phyloP scores from a whole-genome alignment of 805 yeast genomes.

The Starmerella asiatica region DNA sequence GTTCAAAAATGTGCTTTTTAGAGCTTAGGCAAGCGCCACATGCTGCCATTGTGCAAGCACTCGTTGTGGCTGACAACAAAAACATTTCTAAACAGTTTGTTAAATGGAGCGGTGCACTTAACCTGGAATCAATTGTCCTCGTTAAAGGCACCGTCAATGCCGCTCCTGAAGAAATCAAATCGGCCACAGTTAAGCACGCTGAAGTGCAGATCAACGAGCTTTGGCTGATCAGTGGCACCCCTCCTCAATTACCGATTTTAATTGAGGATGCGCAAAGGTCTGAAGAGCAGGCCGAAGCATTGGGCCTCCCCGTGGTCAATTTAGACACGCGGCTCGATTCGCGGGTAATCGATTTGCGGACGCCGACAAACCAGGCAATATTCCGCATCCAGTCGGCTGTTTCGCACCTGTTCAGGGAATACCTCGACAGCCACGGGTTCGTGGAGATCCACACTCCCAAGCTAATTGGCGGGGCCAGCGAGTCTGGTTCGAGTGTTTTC shows the following conservation, averaged over 20 bases:
- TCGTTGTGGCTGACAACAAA: slow-evolving; percentile 61
- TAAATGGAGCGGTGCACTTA: slow-evolving; percentile 82
- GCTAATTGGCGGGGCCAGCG: slow-evolving; percentile 87
- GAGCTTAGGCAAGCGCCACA: slow-evolving; percentile 83
- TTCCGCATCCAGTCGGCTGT: slow-evolving; percentile 90
- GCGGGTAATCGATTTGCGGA: slow-evolving; percentile 92
- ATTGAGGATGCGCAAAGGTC: slow-evolving; percentile 95
- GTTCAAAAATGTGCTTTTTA: slow-evolving; percentile 84
- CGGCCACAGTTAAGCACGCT: slow-evolving; percentile 81
- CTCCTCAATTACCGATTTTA: slow-evolving; percentile 81
- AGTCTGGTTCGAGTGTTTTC: slow-evolving; percentile 96
- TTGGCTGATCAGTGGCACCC: slow-evolving; percentile 71
- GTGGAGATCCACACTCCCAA: slow-evolving; percentile 95
- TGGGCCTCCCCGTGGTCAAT: slow-evolving; percentile 85
- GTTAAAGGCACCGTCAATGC: slow-evolving; percentile 76
- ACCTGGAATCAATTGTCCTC: slow-evolving; percentile 79
- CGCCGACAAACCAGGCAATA: slow-evolving; percentile 93
- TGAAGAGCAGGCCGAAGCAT: slow-evolving; percentile 69
- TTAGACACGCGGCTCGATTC: slow-evolving; percentile 91
- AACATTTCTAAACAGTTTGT: slow-evolving; percentile 85
- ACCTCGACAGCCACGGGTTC: slow-evolving; percentile 51
- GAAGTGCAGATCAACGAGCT: slow-evolving; percentile 71
- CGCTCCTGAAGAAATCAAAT: slow-evolving; percentile 74
- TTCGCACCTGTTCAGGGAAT: slow-evolving; percentile 78
- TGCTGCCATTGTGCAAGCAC: slow-evolving; percentile 53